These are phyloP conservation scores for Mucor mucedo DNA, from an alignment of 371 early-diverging fungal species.

Conservation along the genomic window DNA sequence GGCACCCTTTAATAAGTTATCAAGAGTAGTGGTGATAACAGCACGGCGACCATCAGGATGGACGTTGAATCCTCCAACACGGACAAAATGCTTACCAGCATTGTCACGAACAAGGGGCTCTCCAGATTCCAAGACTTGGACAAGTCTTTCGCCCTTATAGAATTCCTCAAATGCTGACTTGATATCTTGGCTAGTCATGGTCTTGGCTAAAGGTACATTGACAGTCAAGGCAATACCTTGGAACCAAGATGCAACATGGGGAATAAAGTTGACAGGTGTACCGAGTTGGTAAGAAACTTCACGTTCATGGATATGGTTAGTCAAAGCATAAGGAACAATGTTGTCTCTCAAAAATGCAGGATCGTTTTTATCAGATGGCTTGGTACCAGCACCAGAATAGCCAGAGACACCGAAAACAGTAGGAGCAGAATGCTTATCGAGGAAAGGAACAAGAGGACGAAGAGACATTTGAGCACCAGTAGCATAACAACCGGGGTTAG, in stretches of 20 bases:
- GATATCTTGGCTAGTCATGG: constrained; percentile 70
- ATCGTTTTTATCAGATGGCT: constrained; percentile 94
- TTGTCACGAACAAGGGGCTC: constrained; percentile 91
- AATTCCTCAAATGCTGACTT: constrained; percentile 69
- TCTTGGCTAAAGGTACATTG: constrained; percentile 78
- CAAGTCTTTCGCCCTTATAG: constrained; percentile 81
- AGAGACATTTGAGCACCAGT: constrained; percentile 93
- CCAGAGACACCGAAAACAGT: constrained; percentile 96
- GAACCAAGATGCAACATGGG: constrained; percentile 93
- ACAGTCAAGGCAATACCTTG: constrained; percentile 93
- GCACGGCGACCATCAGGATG: constrained; percentile 80
- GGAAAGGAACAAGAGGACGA: constrained; percentile 75
- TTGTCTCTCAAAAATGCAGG: constrained; percentile 82
- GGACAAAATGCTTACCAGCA: constrained; percentile 83
- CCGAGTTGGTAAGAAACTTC: constrained; percentile 87
- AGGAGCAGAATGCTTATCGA: constrained; percentile 61
- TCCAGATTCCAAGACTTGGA: constrained; percentile 71
- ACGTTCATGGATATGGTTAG: constrained; percentile 94
- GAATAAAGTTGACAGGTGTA: constrained; percentile 73
- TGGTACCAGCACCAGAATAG: constrained; percentile 97
- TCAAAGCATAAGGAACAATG: constrained; percentile 89
- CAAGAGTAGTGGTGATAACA: constrained; percentile 92
- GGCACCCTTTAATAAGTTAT: constrained; percentile 95
- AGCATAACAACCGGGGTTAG: constrained; percentile 98
- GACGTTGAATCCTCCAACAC: constrained; percentile 91